Evolutionary conservation across 177 flowering plant genomes (phyloP), one percentile per base, ranked within the genome.

Genomic region (Telopea speciosissima): DNA sequence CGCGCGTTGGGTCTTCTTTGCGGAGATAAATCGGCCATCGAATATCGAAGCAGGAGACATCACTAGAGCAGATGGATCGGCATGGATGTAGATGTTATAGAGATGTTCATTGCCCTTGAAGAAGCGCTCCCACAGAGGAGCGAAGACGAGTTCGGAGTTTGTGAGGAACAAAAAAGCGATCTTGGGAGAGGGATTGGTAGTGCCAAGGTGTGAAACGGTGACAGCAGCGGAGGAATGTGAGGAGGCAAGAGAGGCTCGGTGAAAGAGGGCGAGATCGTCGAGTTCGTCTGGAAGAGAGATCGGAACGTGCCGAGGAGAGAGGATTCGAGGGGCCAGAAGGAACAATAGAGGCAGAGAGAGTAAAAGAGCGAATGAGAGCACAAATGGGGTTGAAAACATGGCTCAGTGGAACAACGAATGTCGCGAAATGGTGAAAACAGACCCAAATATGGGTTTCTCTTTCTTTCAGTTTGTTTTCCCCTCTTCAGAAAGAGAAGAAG

Each of bases 81-180:
- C 96, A 76, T 95, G 99, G 72, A 95, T 77, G 82, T 95, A 95
- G 68, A 93, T 79, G 73, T 91, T 95, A 84, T 59, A 95, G 3
- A 84, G 80, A 10, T 64, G 28, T 17, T 70, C 19, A 72, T 75
- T 33, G 22, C 73, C 70, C 7, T 62, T 14, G 82, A 95, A 93
- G 90, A 95, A 95, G 3, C 67, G 75, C 10, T 85, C 78, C 99
- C 99, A 95, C 5, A 95, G 70, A 1, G 99, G 97, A 44, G 93
- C 78, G 73, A 93, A 90, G 49, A 76, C 70, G 75, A 95, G 90
- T 71, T 89, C 91, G 63, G 98, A 73, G 80, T 95, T 91, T 61
- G 97, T 95, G 75, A 95, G 89, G 80, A 93, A 95, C 26, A 95
- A 81, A 78, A 93, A 95, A 13, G 99, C 99, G 78, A 95, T 91